Evolutionary conservation across 768 basidiomycete genomes (phyloP), one percentile per base, ranked within the genome.

Genomic region (Leccinum rimulosum): DNA sequence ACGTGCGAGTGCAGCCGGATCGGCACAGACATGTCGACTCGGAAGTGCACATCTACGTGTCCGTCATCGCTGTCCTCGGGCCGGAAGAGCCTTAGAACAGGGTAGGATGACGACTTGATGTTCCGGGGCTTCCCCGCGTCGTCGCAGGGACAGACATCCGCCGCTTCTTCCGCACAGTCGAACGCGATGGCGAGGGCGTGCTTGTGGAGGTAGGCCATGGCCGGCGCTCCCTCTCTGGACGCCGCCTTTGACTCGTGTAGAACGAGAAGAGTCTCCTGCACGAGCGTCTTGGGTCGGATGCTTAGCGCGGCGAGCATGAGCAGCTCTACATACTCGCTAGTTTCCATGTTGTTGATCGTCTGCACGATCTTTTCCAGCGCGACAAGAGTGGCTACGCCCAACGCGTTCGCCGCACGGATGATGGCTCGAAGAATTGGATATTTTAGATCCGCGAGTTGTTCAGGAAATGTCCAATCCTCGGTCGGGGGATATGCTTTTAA

Each of bases 1-100:
- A 88, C 81, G 69, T 88, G 86, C 6, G 83, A 86, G 63, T 87
- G 85, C n/a, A 88, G 71, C 2, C 86, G 75, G 31, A 85, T 76
- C 5, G 77, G 56, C 3, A 74, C 78, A 12, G 69, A 74, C 6
- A 80, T 72, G 61, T 88, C 87, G 4, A 87, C 77, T 35, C 87
- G 76, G 52, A 87, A 76, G 54, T 79, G 76, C 8, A 84, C 85
- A 52, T 76, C 76, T 43, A 86, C 75, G 9, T 76, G 75, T 4
- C 67, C 68, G 3, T 69, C 63, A 22, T 79, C 59, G 17, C 38
- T 17, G 7, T 40, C 73, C 35, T 75, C 75, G 10, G 28, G 45
- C 14, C 35, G 61, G 14, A 70, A 49, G 17, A 70, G 61, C 47
- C 62, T 66, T 38, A 60, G 35, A 28, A 70, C 66, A 1, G 75